phyloP scores from a whole-genome alignment of 306 rosid species.

The Cicer bijugum region DNA sequence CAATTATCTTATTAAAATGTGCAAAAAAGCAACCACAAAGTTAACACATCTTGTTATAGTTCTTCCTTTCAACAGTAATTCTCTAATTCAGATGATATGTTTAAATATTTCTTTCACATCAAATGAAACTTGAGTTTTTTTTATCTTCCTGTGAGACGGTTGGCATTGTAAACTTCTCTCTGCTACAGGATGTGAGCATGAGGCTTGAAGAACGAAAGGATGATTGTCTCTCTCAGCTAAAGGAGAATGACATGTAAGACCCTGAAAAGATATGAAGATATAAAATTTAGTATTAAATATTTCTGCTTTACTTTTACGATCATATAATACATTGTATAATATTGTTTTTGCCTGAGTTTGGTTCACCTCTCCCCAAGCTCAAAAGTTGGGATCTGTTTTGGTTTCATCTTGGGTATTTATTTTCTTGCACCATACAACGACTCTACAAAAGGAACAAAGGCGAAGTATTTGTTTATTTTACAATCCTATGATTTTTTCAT shows the following conservation, averaged over 20 bases:
- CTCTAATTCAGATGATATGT: not conserved
- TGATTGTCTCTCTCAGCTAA: conserved; percentile 83
- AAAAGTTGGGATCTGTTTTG: not conserved
- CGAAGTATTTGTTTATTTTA: conserved; percentile 13
- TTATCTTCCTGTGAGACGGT: not conserved
- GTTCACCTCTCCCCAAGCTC: not conserved
- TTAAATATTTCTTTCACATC: conserved; percentile 20
- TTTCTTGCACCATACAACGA: conserved; percentile 9
- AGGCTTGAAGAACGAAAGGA: conserved; percentile 97
- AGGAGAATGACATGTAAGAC: conserved; percentile 95
- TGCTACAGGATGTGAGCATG: conserved; percentile 78
- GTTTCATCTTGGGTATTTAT: not conserved
- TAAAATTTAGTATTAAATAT: not conserved
- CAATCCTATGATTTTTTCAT: conserved; percentile 8
- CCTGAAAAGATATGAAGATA: conserved; percentile 35
- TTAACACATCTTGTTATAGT: conserved; percentile 13
- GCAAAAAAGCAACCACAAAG: conserved; percentile 14
- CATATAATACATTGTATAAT: conserved; percentile 1
- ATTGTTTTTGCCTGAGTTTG: conserved; percentile 20
- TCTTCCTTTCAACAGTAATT: conserved; percentile 27
- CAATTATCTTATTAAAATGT: conserved; percentile 26
- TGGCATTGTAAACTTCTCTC: conserved; percentile 42
- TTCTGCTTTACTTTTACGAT: not conserved
- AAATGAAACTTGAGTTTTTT: conserved; percentile 5
- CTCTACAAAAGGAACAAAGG: not conserved